These are phyloP conservation scores for Achlya hypogyna DNA, from an alignment of 352 stramenopile species.

Conservation along the genomic window DNA sequence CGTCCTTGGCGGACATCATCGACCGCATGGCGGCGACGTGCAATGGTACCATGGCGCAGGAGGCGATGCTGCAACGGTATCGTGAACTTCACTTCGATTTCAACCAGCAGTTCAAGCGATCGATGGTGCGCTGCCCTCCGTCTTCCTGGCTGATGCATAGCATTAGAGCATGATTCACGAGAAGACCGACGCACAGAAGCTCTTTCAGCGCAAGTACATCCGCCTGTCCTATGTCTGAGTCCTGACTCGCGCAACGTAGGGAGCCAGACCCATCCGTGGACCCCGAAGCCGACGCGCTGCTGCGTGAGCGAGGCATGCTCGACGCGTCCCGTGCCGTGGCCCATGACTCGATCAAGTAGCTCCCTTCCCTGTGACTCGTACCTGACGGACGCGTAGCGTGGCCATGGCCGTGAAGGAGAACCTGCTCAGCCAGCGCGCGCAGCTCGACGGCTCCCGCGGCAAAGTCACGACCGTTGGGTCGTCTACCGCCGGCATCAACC, in stretches of 20 bases:
- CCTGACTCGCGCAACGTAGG: neutral
- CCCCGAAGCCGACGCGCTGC: slow-evolving; percentile 60
- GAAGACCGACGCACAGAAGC: slow-evolving; percentile 69
- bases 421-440: slow-evolving; percentile 83
- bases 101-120: slow-evolving; percentile 89
- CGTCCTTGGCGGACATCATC: slow-evolving; percentile 61
- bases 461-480: slow-evolving; percentile 80
- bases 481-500: slow-evolving; percentile 93
- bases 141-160: neutral
- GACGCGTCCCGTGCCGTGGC: slow-evolving; percentile 74
- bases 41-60: slow-evolving; percentile 71
- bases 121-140: slow-evolving; percentile 38
- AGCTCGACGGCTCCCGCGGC: slow-evolving; percentile 72
- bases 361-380: slow-evolving; percentile 18
- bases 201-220: slow-evolving; percentile 66
- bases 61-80: slow-evolving; percentile 90
- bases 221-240: neutral
- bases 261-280: slow-evolving; percentile 34
- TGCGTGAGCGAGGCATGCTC: slow-evolving; percentile 70
- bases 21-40: slow-evolving; percentile 76
- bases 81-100: slow-evolving; percentile 95
- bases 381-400: slow-evolving; percentile 45
- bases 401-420: slow-evolving; percentile 77
- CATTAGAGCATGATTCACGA: slow-evolving; percentile 63
- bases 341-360: slow-evolving; percentile 75